A percentile compares a stretch with the other conserved stretches of the same genome.
Conservation (phyloP, 2,329 filamentous ascomycete genomes). For the Mycosphaerella sp. region DNA sequence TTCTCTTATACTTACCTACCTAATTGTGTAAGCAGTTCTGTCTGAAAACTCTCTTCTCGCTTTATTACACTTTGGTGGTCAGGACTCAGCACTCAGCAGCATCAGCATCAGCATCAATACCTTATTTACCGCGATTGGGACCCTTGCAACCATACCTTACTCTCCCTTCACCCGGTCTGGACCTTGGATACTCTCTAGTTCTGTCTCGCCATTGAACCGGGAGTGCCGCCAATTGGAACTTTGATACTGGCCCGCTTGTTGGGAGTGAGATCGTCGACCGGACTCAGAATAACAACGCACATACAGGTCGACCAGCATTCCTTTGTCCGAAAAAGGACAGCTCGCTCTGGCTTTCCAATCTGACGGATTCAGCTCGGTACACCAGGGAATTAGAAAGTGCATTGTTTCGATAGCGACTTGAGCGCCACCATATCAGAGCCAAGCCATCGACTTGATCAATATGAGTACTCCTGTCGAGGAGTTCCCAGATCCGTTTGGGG, state of each 20-base stretch:
- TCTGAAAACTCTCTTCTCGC: background rate
- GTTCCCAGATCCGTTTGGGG: constrained; percentile 20
- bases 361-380: constrained; percentile 3
- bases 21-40: background rate
- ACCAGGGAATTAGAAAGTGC: background rate
- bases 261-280: background rate
- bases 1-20: background rate
- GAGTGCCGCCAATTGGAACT: background rate
- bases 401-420: background rate
- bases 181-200: background rate
- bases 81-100: background rate
- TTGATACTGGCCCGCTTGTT: background rate
- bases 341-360: background rate
- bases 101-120: background rate
- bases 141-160: background rate
- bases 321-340: constrained; percentile 4
- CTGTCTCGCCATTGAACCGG: background rate
- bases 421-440: background rate
- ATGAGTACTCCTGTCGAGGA: constrained; percentile 25
- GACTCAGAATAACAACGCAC: background rate
- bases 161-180: background rate
- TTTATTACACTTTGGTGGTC: background rate
- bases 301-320: background rate
- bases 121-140: background rate
- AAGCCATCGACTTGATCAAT: background rate